Base-by-base conservation (phyloP, 148 eudicot genomes). In the Silene uniflora region DNA sequence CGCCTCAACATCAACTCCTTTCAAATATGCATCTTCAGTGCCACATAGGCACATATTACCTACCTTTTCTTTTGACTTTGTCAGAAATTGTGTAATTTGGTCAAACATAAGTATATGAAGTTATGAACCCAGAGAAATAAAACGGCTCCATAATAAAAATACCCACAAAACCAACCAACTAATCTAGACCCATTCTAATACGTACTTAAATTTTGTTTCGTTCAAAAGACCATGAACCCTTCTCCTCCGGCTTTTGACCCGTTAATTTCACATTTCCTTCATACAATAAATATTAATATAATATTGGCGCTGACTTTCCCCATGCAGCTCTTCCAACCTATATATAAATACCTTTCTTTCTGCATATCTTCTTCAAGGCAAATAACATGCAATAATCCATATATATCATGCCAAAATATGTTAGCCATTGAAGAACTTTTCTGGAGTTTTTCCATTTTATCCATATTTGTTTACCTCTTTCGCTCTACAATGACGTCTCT, bases 61-160 rank as follows among this genome's bases (percentile, higher is more conserved):
- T 39, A 6, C 10, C 19, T 60, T 39, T n/a, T n/a, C n/a, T n/a
- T n/a, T 49, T 55, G 76, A 78, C 80, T 58, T 78, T 78, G 71
- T 59, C 64, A 16, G 29, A 25, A 16, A 18, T 25, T 61, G 32
- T 13, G 13, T 24, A 47, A 16, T 54, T 72, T 16, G 63, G 62
- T 72, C 74, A 55, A 72, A 54, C 24, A 27, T 56, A 3, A 72
- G 23, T 17, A 29, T 72, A 13, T 71, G 19, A 49, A 49, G 44
- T 39, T 39, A 39, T 39, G 44, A 39, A 39, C 44, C 44, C 16
- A 52, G 2, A 52, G 14, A 52, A 13, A 52, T 16, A 52, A 52
- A n/a, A 12, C 18, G 14, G 13, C 56, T 16, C 55, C 55, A 18
- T 24, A 0, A 44, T 14, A 47, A 46, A 46, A 22, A 49, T 46